These are phyloP conservation scores for Ligustrum vulgare DNA, from an alignment of 257 asterid genomes.

Conservation along the genomic window DNA sequence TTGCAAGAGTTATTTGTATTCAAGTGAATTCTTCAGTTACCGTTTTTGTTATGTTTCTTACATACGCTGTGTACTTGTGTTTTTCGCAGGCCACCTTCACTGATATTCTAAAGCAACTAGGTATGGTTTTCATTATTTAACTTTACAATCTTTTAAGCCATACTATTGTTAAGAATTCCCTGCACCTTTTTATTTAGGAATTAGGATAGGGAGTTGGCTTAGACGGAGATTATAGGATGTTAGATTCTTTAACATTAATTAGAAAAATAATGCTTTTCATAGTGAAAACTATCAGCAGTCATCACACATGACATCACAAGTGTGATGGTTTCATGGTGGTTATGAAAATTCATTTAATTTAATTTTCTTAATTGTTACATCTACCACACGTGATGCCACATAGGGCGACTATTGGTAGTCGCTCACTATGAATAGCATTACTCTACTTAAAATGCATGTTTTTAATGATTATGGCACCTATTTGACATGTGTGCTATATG, in stretches of 20 bases:
- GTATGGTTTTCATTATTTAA: constrained; percentile 42
- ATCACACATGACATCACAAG: too few species aligned
- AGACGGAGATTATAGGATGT: not conserved
- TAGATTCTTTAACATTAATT: not conserved
- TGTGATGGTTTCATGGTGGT: too few species aligned
- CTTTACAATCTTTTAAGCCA: not conserved
- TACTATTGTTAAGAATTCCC: not conserved
- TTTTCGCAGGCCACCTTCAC: constrained; percentile 90
- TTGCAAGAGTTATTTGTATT: not conserved
- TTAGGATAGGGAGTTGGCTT: not conserved
- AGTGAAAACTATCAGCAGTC: too few species aligned
- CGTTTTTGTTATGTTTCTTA: constrained; percentile 3
- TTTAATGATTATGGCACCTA: not conserved
- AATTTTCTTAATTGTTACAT: too few species aligned
- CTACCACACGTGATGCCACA: too few species aligned
- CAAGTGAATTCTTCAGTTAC: not conserved
- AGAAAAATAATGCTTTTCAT: too few species aligned
- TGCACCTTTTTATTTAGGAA: not conserved
- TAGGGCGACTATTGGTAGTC: too few species aligned
- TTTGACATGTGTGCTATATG: not conserved
- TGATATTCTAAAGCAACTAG: constrained; percentile 83
- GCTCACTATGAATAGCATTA: too few species aligned
- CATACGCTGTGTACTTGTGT: constrained; percentile 5
- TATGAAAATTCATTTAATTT: too few species aligned
- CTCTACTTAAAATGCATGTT: not conserved